phyloP scores from a whole-genome alignment of 2,329 filamentous ascomycete genomes.

The Colletotrichum sp. region DNA sequence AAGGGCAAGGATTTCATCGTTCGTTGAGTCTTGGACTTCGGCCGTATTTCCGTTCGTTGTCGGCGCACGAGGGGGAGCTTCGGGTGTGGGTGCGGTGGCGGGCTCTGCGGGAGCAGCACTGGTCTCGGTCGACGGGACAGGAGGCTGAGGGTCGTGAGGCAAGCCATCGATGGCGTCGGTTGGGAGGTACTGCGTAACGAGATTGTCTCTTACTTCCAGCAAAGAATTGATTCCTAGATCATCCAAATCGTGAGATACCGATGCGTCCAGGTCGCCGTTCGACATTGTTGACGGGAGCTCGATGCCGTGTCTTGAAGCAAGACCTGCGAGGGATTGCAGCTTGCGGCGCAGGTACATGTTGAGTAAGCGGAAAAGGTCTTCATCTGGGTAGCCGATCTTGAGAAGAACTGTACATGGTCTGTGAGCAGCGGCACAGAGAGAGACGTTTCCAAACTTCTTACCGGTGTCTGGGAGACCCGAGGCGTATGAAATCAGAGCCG shows the following conservation, averaged over 20 bases:
- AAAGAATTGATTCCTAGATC: constrained; percentile 41
- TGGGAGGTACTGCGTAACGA: constrained; percentile 44
- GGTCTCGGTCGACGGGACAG: constrained; percentile 18
- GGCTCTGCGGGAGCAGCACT: constrained; percentile 11
- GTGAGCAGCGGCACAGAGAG: constrained; percentile 37
- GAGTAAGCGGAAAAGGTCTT: constrained; percentile 32
- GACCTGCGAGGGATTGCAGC: constrained; percentile 34
- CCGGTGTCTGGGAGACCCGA: constrained; percentile 12
- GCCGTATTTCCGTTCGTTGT: constrained; percentile 26
- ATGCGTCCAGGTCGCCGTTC: constrained; percentile 30
- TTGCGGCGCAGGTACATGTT: constrained; percentile 35
- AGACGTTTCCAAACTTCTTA: constrained; percentile 23
- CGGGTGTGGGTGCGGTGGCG: background rate
- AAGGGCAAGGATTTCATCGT: constrained; percentile 43
- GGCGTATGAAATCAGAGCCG: constrained; percentile 28
- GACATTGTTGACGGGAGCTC: constrained; percentile 33
- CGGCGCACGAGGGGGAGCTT: constrained; percentile 6
- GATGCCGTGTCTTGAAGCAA: constrained; percentile 39
- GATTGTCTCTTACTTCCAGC: constrained; percentile 44
- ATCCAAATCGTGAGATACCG: constrained; percentile 35
- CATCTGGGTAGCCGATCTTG: constrained; percentile 12
- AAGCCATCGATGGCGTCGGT: constrained; percentile 27
- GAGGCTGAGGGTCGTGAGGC: constrained; percentile 4
- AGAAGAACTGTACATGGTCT: constrained; percentile 31
- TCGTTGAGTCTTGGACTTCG: constrained; percentile 38